Conservation (phyloP, 225 moss, liverwort and hornwort genomes). For the Physcomitrium patens region DNA sequence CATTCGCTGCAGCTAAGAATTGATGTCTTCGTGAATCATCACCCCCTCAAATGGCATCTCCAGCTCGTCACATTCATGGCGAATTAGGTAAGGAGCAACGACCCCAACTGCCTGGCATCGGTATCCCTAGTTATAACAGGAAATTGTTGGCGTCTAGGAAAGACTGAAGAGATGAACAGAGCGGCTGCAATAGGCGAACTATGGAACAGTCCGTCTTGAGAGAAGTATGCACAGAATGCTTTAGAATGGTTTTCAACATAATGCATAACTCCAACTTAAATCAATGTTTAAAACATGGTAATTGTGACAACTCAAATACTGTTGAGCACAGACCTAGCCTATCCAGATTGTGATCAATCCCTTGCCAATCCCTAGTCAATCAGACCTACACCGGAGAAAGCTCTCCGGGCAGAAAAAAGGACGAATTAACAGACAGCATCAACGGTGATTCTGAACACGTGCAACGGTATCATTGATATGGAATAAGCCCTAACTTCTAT, state of each 20-base stretch:
- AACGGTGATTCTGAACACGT: not conserved
- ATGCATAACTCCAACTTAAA: constrained; percentile 15
- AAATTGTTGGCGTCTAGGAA: not conserved
- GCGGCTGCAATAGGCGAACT: constrained; percentile 4
- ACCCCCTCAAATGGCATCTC: constrained; percentile 24
- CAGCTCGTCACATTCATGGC: constrained; percentile 17
- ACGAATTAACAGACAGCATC: not conserved
- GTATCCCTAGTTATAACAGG: not conserved
- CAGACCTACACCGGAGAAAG: too few species aligned
- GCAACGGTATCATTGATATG: not conserved
- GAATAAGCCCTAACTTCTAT: constrained; percentile 20
- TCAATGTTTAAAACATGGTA: constrained; percentile 2
- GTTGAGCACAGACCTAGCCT: constrained; percentile 24
- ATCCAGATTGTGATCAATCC: not conserved
- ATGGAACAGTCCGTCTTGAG: constrained; percentile 10
- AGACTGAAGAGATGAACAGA: constrained; percentile 5
- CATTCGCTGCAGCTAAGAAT: constrained; percentile 31
- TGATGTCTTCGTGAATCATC: constrained; percentile 23
- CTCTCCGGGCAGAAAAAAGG: not conserved
- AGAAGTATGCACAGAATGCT: not conserved
- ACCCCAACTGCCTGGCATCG: constrained; percentile 36
- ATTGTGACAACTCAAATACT: constrained; percentile 24
- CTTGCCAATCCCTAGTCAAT: not conserved
- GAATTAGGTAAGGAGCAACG: constrained; percentile 24
- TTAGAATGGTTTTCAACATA: constrained; percentile 13